Base-by-base conservation (phyloP, 2,329 filamentous ascomycete genomes). In the Macrophomina pseudophaseolina region DNA sequence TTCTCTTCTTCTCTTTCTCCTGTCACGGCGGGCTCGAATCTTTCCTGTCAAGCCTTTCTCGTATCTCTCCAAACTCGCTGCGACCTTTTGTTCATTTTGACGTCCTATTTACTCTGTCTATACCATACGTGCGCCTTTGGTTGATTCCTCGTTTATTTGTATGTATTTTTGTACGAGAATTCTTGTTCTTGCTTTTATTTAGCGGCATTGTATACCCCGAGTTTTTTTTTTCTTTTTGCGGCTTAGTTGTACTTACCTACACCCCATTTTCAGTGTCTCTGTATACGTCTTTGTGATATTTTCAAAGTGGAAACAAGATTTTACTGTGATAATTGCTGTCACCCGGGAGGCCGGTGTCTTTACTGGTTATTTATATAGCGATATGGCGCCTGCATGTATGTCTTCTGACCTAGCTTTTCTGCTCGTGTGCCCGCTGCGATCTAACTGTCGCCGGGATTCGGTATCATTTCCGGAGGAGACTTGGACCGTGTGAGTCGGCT, bases 151-250 rank as follows among this genome's bases (percentile, higher is more conserved):
- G 14, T 33, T 51, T 33, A 18, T 58, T 14, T 40, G 38, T 40
- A 40, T 40, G 38, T 40, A 9, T 40, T 40, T 40, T 14, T 40
- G 23, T 23, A 23, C 23, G 23, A 23, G 23, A 2, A 23, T 23
- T 23, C 23, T 23, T 23, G 23, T 23, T 23, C 23, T 23, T 23
- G 23, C 14, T 40, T 40, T 40, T 40, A 40, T 9, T 14, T 60
- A 66, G 63, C 63, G 63, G 66, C 66, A 66, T 66, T 62, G 65
- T 66, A 66, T 66, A 66, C 65, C 65, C 64, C 53, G 56, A 49
- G 30, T 54, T n/a, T 63, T n/a, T 28, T 28, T 63, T 54, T 30
- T 66, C 32, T 42, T 40, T 16, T 23, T 23, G 23, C 23, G 23
- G 23, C 3, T 23, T 23, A 23, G 23, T n/a, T 54, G 4, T 52